These are phyloP conservation scores for Porphyrellus sp. DNA, from an alignment of 1,284 basidiomycete genomes.

Conservation along the genomic window DNA sequence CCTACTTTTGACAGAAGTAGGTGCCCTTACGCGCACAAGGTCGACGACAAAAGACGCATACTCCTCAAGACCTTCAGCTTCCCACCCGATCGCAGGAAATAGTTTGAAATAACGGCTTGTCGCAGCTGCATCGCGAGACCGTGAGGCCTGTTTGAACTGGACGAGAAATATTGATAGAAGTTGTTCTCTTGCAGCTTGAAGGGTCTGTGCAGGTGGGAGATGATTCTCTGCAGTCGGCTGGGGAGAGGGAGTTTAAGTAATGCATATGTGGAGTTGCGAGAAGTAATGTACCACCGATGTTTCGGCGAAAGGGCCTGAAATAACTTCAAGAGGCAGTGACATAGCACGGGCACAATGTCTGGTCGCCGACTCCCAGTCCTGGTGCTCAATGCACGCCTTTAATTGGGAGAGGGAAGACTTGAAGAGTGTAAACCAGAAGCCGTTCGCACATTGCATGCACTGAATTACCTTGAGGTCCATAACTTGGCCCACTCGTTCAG, in stretches of 20 bases:
- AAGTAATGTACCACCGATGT: conserved; percentile 67
- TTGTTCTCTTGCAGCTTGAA: conserved; percentile 70
- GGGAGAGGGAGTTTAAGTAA: conserved; percentile 8
- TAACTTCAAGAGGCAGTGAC: conserved; percentile 74
- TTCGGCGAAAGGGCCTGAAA: conserved; percentile 84
- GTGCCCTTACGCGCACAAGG: conserved; percentile 77
- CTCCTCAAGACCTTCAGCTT: conserved; percentile 88
- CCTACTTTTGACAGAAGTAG: conserved; percentile 78
- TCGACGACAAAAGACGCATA: conserved; percentile 93
- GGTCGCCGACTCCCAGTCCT: conserved; percentile 95
- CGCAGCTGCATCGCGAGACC: conserved; percentile 76
- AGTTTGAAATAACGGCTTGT: conserved; percentile 96
- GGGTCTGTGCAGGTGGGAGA: conserved; percentile 79
- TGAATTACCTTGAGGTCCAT: conserved; percentile 81
- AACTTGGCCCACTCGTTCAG: conserved; percentile 81
- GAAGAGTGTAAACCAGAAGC: conserved; percentile 14
- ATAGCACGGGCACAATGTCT: conserved; percentile 89
- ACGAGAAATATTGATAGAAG: conserved; percentile 77
- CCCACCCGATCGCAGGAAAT: conserved; percentile 91
- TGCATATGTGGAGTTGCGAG: not conserved
- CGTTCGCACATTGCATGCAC: not conserved
- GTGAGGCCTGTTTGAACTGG: conserved; percentile 79
- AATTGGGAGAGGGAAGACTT: conserved; percentile 80
- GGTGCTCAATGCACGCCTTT: conserved; percentile 72
- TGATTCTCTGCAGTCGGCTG: conserved; percentile 90